Conservation (phyloP, 805 yeast species). For the Cyberlindnera misumaiensis region DNA sequence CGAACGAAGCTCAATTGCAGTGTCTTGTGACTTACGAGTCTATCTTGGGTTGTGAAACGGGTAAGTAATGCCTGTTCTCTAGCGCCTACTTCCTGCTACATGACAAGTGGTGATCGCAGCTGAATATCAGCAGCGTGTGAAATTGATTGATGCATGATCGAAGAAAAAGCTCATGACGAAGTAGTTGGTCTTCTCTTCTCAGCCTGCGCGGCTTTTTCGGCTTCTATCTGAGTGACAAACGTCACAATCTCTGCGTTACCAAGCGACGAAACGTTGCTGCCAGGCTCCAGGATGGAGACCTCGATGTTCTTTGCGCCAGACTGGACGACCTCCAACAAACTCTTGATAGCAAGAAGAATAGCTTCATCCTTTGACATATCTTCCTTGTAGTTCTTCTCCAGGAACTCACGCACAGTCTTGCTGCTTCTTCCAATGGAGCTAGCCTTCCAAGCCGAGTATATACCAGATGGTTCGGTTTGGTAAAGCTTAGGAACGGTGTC, state of each 20-base stretch:
- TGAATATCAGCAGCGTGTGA: no score
- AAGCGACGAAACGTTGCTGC: constrained; percentile 15
- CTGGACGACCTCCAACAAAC: constrained; percentile 92
- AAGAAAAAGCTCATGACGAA: constrained; percentile 1
- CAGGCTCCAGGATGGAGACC: constrained; percentile 78
- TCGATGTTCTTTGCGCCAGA: constrained; percentile 97
- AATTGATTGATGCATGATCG: no score
- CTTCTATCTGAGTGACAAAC: constrained; percentile 11
- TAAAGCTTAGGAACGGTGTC: constrained; percentile 76
- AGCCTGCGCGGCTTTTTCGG: constrained; percentile 14
- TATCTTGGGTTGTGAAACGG: no score
- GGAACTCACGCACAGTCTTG: constrained; percentile 90
- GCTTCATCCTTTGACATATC: constrained; percentile 64
- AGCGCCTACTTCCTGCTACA: no score
- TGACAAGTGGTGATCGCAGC: no score
- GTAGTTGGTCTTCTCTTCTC: constrained; percentile 13
- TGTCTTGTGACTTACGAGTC: no score
- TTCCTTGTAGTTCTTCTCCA: constrained; percentile 76
- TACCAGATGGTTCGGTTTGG: constrained; percentile 97
- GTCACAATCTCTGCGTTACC: constrained; percentile 11
- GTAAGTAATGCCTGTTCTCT: no score
- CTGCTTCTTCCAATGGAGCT: constrained; percentile 93
- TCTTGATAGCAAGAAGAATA: constrained; percentile 73
- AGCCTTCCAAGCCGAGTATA: constrained; percentile 96
- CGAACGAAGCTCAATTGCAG: no score